Conservation (phyloP, 129 eudicot genomes). For the Flaveria sonorensis region DNA sequence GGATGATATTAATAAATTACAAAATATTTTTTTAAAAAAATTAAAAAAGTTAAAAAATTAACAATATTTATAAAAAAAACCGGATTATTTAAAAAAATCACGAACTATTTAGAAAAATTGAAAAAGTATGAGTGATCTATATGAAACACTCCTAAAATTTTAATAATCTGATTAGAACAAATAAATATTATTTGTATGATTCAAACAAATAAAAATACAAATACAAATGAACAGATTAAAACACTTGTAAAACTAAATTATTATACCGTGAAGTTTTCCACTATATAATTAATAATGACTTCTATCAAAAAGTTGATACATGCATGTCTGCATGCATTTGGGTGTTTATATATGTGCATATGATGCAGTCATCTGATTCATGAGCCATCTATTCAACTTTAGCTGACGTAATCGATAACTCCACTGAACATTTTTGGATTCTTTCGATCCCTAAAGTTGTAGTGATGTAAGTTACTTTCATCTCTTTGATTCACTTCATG, state of each 20-base stretch:
- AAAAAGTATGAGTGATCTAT: too few species aligned
- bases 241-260: background rate
- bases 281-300: background rate
- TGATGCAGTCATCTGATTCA: conserved; percentile 26
- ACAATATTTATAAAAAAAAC: too few species aligned
- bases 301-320: background rate
- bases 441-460: conserved; percentile 15
- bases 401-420: background rate
- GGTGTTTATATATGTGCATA: background rate
- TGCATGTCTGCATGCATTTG: conserved; percentile 10
- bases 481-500: background rate
- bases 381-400: conserved; percentile 12
- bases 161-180: too few species aligned
- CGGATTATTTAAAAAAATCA: too few species aligned
- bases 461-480: background rate
- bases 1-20: too few species aligned
- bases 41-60: too few species aligned
- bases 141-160: too few species aligned
- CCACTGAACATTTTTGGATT: conserved; percentile 12
- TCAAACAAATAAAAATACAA: too few species aligned
- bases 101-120: too few species aligned
- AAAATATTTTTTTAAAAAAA: too few species aligned
- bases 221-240: too few species aligned
- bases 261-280: background rate
- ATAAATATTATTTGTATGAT: too few species aligned